Base-by-base conservation (phyloP, 2,329 filamentous ascomycete genomes). In the Trichophyton simii region DNA sequence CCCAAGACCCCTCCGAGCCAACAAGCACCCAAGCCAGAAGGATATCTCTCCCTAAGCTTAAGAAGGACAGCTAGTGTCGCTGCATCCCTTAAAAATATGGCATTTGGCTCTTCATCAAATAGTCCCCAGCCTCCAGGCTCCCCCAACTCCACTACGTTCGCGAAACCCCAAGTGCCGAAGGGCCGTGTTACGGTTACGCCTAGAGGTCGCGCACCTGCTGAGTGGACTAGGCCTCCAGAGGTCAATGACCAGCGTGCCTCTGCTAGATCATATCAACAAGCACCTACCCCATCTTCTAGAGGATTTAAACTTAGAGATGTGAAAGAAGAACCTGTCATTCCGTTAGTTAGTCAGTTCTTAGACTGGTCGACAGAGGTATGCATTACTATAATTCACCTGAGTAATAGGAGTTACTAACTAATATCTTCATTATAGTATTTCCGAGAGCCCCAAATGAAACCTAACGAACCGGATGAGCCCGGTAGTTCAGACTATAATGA, bases 401-500 rank as follows among this genome's bases (percentile, higher is more conserved):
- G 54, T 22, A 38, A 11, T 34, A 22, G n/a, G 6, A 36, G 18
- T 11, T 7, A 13, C 41, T 59, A 59, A 59, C 57, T 59, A 59
- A 59, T 41, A 41, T 60, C 61, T 70, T 68, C 9, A 54, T 68
- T 74, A 42, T 60, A 85, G 73, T 97, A 99, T 72, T 99, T 97
- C 80, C 89, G 91, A 34, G 91, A 97, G 73, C 94, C 94, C 36
- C 94, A 99, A 74, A 97, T 99, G 94, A 95, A 94, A 71, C 87
- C 90, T 2, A 91, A 88, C 62, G 94, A 99, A 72, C 89, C 91
- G 25, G 94, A 99, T 68, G 94, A 99, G 71, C 94, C 94, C 13
- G 94, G 94, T 38, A 96, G 91, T 69, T 89, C 89, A 15, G 91
- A 97, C 72, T 99, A 97, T 75, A 99, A 99, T 68, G 87, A 94